Percentiles rank a stretch among this genome's conserved stretches.
These are phyloP conservation scores for Carpinus fangiana DNA, from an alignment of 306 rosid genomes.

Conservation along the genomic window DNA sequence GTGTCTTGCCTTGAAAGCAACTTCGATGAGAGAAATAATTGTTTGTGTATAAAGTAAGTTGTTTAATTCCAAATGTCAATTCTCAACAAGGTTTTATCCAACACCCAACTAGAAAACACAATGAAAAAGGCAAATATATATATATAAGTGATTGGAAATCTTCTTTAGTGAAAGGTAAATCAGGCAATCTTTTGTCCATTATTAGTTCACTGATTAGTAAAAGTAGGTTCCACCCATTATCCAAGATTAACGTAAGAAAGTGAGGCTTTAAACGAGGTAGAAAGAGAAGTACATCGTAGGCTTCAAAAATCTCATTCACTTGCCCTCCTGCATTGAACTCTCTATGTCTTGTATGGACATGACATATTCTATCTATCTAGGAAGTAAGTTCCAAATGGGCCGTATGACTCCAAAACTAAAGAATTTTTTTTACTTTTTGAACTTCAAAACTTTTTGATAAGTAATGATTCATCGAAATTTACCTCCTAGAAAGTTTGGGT, in stretches of 20 bases:
- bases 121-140: background rate
- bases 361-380: background rate
- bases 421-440: no score
- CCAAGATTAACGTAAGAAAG: background rate
- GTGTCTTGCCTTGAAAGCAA: background rate
- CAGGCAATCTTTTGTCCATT: background rate
- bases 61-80: background rate
- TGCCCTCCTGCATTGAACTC: no score
- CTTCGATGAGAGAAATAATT: background rate
- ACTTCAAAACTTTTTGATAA: no score
- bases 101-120: background rate
- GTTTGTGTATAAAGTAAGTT: background rate
- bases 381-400: conserved; percentile 2
- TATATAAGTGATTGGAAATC: background rate
- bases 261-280: background rate
- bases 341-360: no score
- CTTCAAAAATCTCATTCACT: background rate
- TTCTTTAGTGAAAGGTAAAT: conserved; percentile 9
- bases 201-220: background rate
- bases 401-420: background rate
- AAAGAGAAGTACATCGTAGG: background rate
- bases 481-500: no score
- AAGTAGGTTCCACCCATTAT: background rate
- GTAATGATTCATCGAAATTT: no score
- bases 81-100: conserved; percentile 14